A percentile compares a stretch with the other conserved stretches of the same genome.
phyloP scores from a whole-genome alignment of 1,284 basidiomycete species.

The Schizophyllum commune region DNA sequence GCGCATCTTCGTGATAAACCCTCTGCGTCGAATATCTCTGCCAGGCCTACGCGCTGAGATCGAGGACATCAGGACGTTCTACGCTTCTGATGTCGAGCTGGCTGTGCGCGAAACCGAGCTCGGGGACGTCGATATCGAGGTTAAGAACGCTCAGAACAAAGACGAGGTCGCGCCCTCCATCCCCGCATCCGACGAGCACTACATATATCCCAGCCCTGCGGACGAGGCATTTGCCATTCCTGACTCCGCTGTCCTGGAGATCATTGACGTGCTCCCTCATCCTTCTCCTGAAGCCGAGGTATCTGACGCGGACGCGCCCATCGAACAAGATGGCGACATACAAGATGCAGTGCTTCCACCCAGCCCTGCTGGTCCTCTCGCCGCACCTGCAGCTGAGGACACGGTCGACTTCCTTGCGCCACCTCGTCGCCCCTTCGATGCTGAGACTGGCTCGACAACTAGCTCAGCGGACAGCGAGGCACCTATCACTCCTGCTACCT shows the following conservation, averaged over 20 bases:
- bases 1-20: constrained; percentile 48
- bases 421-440: constrained; percentile 10
- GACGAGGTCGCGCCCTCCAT: constrained; percentile 38
- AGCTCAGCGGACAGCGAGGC: constrained; percentile 31
- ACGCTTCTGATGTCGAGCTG: neutral
- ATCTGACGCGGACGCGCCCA: constrained; percentile 8
- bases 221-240: constrained; percentile 2
- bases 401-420: constrained; percentile 5
- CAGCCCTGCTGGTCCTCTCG: constrained; percentile 4
- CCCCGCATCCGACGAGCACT: constrained; percentile 17
- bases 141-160: constrained; percentile 55
- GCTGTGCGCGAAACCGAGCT: neutral
- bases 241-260: constrained; percentile 3
- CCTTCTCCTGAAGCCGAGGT: neutral
- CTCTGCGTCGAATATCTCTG: constrained; percentile 51
- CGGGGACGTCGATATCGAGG: constrained; percentile 37
- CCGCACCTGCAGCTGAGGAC: constrained; percentile 1
- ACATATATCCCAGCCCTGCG: constrained; percentile 3
- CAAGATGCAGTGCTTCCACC: constrained; percentile 6
- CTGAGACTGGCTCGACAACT: constrained; percentile 15
- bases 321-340: constrained; percentile 2
- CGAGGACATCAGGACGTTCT: neutral
- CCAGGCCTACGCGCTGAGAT: constrained; percentile 40
- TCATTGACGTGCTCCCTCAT: constrained; percentile 1
- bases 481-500: constrained; percentile 39